These are phyloP conservation scores for Zopfochytrium polystomum DNA, from an alignment of 371 early-diverging fungal genomes.

Conservation along the genomic window DNA sequence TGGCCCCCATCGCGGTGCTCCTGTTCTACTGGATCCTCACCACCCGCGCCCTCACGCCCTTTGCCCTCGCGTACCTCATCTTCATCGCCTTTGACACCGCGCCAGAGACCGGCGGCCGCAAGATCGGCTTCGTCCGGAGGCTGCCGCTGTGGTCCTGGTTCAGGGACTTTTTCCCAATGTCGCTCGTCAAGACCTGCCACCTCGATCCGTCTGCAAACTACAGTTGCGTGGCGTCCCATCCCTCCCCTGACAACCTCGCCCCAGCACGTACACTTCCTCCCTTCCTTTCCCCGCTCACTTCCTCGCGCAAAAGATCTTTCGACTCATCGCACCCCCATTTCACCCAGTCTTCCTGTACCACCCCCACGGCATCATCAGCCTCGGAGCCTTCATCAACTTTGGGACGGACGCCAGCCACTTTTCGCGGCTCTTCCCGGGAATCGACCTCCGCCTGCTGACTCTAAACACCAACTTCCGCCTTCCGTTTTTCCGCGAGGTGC, in stretches of 20 bases:
- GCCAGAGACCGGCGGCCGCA: conserved; percentile 65
- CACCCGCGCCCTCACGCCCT: too few relatives aligned
- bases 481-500: conserved; percentile 44
- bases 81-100: conserved; percentile 49
- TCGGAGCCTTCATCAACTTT: conserved; percentile 79
- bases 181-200: conserved; percentile 66
- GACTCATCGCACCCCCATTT: too few relatives aligned
- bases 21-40: too few relatives aligned
- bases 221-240: too few relatives aligned
- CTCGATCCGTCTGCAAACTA: conserved; percentile 66
- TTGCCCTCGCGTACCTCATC: conserved; percentile 64
- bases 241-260: too few relatives aligned
- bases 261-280: too few relatives aligned
- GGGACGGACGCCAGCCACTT: conserved; percentile 51
- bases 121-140: conserved; percentile 56
- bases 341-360: conserved; percentile 47
- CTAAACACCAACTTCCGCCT: conserved; percentile 44
- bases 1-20: too few relatives aligned
- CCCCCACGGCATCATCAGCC: conserved; percentile 58
- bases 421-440: conserved; percentile 37
- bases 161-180: conserved; percentile 73
- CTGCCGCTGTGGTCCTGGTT: conserved; percentile 68
- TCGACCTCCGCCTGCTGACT: conserved; percentile 38
- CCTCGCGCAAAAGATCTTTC: too few relatives aligned
- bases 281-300: too few relatives aligned